phyloP scores from a whole-genome alignment of 169 alveolate species.

The Hammondia hammondi region DNA sequence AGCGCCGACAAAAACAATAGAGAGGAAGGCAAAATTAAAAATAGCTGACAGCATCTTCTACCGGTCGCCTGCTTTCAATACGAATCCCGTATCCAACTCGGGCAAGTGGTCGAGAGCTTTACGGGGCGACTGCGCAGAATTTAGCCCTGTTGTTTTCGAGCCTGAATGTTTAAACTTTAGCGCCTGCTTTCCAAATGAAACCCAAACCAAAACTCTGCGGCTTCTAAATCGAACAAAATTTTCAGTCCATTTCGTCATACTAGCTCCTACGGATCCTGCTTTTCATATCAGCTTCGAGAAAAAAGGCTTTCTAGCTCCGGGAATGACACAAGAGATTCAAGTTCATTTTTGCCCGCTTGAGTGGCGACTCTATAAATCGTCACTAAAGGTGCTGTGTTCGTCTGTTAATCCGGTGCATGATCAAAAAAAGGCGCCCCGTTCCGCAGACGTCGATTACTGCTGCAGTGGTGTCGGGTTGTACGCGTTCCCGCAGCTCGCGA shows the following conservation, averaged over 20 bases:
- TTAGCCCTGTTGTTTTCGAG: neutral
- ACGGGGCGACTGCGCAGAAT: neutral
- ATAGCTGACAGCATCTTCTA: neutral
- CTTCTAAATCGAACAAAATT: neutral
- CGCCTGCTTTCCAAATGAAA: neutral
- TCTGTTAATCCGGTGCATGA: neutral
- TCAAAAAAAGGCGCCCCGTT: neutral
- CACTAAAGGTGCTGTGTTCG: neutral
- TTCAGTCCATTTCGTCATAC: neutral
- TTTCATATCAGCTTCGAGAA: neutral
- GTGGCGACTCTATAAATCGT: neutral
- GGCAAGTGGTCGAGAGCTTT: neutral
- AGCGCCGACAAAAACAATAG: neutral
- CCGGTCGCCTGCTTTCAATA: neutral
- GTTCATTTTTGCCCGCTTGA: neutral
- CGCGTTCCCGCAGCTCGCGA: neutral
- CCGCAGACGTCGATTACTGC: neutral
- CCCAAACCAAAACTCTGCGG: neutral
- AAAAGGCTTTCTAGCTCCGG: slow-evolving; percentile 33
- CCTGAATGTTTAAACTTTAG: slow-evolving; percentile 17
- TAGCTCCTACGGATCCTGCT: neutral
- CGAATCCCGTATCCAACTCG: neutral
- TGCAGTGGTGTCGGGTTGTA: neutral
- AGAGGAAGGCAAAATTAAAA: neutral
- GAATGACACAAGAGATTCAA: neutral